Conservation (phyloP, 805 yeast genomes). For the Saccharomycopsis capsularis region DNA sequence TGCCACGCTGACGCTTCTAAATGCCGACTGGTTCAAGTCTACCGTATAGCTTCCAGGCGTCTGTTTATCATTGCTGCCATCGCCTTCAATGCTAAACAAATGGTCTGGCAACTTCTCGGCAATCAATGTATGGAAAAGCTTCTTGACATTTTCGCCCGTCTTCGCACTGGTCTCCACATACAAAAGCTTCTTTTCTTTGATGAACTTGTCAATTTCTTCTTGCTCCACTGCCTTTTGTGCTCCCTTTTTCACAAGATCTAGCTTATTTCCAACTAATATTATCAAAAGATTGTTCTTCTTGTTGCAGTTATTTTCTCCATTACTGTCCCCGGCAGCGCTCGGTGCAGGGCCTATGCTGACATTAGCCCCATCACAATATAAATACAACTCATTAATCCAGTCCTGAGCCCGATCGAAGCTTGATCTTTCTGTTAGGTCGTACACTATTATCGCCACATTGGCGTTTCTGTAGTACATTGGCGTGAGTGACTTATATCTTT, state of each 20-base stretch:
- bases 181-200: conserved; percentile 43
- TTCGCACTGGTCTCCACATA: conserved; percentile 65
- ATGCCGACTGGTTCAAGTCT: conserved; percentile 18
- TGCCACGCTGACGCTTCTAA: neutral
- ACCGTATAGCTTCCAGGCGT: neutral
- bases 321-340: neutral
- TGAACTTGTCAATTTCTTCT: conserved; percentile 33
- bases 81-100: conserved; percentile 18
- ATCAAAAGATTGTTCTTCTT: conserved; percentile 45
- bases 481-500: conserved; percentile 72
- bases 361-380: conserved; percentile 49
- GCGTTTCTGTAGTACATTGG: conserved; percentile 82
- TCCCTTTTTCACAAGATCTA: conserved; percentile 44
- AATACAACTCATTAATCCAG: conserved; percentile 89
- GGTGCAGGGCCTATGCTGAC: neutral
- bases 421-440: conserved; percentile 64
- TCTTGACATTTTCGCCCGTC: conserved; percentile 53
- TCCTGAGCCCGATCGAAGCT: conserved; percentile 74
- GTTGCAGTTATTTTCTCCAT: neutral
- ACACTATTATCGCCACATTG: conserved; percentile 80
- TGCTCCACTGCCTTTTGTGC: conserved; percentile 34
- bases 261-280: conserved; percentile 82
- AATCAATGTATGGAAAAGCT: conserved; percentile 32
- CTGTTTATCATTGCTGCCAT: neutral
- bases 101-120: conserved; percentile 28